Percentiles rank a stretch among this genome's conserved stretches.
phyloP scores from a whole-genome alignment of 2,329 filamentous ascomycete genomes.

The Massarina eburnea region DNA sequence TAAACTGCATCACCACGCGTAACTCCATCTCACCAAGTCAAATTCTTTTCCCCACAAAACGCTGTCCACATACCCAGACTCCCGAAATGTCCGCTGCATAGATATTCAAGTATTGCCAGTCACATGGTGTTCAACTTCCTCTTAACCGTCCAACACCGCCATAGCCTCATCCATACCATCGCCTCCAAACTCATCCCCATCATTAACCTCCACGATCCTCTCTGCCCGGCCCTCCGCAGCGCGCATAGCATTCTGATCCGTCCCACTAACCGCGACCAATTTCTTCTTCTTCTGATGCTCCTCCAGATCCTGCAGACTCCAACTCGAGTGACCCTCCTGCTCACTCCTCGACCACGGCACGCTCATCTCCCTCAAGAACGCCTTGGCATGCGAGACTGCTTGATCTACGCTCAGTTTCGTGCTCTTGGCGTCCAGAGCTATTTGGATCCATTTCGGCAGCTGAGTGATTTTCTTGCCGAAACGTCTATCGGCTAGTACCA shows the following conservation, averaged over 20 bases:
- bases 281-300: slow-evolving; percentile 76
- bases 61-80: too few relatives aligned
- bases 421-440: slow-evolving; percentile 81
- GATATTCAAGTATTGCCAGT: too few relatives aligned
- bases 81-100: too few relatives aligned
- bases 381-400: slow-evolving; percentile 84
- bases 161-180: slow-evolving; percentile 40
- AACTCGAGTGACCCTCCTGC: slow-evolving; percentile 91
- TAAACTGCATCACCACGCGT: too few relatives aligned
- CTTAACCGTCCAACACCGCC: slow-evolving; percentile 29
- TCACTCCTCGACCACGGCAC: slow-evolving; percentile 81
- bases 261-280: slow-evolving; percentile 65
- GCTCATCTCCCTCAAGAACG: slow-evolving; percentile 88
- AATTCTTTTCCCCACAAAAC: too few relatives aligned
- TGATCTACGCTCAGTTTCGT: slow-evolving; percentile 94
- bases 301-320: slow-evolving; percentile 79
- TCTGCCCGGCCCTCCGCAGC: slow-evolving; percentile 31
- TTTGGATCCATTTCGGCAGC: slow-evolving; percentile 94
- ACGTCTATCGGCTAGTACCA: slow-evolving; percentile 92
- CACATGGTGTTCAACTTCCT: too few relatives aligned
- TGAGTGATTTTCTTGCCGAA: slow-evolving; percentile 91
- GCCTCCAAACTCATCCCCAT: slow-evolving; percentile 41
- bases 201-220: slow-evolving; percentile 21
- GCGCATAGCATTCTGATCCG: slow-evolving; percentile 52
- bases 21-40: too few relatives aligned